These are phyloP conservation scores for Rutidosis leptorrhynchoides DNA, from an alignment of 129 eudicot genomes.

Conservation along the genomic window DNA sequence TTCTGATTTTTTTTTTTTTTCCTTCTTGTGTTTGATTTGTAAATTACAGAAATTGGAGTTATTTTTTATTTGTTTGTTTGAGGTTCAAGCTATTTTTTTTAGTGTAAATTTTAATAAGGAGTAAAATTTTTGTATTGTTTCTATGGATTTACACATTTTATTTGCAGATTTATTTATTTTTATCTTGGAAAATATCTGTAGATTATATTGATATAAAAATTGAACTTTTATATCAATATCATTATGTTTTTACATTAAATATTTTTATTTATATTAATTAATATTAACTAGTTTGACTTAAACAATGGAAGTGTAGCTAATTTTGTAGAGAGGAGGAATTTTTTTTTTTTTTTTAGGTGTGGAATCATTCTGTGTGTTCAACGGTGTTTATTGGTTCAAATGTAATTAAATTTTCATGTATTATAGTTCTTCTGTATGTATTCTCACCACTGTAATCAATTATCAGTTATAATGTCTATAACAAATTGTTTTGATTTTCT, in stretches of 20 bases:
- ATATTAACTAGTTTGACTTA: neutral
- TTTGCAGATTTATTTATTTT: neutral
- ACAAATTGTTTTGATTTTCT: neutral
- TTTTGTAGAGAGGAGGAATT: neutral
- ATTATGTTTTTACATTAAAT: neutral
- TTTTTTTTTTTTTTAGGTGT: neutral
- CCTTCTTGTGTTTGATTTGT: neutral
- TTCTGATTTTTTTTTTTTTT: neutral
- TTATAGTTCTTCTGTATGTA: neutral
- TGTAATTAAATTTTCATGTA: neutral
- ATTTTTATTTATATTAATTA: too few relatives aligned
- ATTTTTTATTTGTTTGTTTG: neutral
- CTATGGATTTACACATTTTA: neutral
- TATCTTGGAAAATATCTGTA: neutral
- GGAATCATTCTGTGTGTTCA: neutral
- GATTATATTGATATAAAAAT: neutral
- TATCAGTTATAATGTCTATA: neutral
- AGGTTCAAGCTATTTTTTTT: slow-evolving; percentile 17
- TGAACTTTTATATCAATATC: neutral
- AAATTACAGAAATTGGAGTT: slow-evolving; percentile 4
- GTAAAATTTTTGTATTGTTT: neutral
- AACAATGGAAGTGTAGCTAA: neutral
- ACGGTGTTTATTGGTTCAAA: neutral
- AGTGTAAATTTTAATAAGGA: slow-evolving; percentile 2
- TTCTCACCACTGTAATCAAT: neutral